Evolutionary conservation across 768 basidiomycete species (phyloP).

Genomic region (Suillus hirtellus): DNA sequence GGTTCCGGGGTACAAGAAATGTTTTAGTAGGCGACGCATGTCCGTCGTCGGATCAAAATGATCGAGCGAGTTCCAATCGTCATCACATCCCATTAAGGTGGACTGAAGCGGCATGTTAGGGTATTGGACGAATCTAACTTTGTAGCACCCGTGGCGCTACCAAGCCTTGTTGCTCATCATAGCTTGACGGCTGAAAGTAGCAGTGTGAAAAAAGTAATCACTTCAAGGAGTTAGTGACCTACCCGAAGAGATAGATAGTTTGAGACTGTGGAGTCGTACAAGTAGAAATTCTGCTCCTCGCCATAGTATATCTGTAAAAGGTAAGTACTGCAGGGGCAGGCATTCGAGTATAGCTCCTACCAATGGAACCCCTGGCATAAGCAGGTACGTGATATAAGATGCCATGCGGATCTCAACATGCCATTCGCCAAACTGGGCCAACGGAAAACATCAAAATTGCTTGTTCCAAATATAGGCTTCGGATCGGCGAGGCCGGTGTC

Average conservation of each 20-base stretch:
- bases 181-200: conserved; percentile 72
- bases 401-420: conserved; percentile 68
- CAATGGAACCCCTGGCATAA: conserved; percentile 87
- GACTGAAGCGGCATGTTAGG: conserved; percentile 90
- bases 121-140: conserved; percentile 87
- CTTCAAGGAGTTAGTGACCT: conserved; percentile 23
- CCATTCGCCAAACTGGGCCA: conserved; percentile 92
- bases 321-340: not conserved
- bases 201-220: conserved; percentile 4
- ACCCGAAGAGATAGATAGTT: conserved; percentile 96
- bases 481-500: conserved; percentile 63
- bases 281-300: conserved; percentile 89
- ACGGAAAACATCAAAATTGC: conserved; percentile 93
- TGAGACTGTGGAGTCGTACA: conserved; percentile 80
- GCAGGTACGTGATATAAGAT: conserved; percentile 73
- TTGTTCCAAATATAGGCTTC: conserved; percentile 87
- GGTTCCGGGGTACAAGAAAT: conserved; percentile 69
- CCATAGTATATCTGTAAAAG: conserved; percentile 74
- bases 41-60: conserved; percentile 92
- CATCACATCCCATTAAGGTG: conserved; percentile 77
- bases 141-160: conserved; percentile 93
- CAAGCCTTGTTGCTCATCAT: conserved; percentile 86
- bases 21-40: conserved; percentile 69
- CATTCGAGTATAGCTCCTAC: conserved; percentile 32
- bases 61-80: conserved; percentile 91